Evolutionary conservation across 2,329 filamentous ascomycete genomes (phyloP).

Genomic region (Penicillium sp.): DNA sequence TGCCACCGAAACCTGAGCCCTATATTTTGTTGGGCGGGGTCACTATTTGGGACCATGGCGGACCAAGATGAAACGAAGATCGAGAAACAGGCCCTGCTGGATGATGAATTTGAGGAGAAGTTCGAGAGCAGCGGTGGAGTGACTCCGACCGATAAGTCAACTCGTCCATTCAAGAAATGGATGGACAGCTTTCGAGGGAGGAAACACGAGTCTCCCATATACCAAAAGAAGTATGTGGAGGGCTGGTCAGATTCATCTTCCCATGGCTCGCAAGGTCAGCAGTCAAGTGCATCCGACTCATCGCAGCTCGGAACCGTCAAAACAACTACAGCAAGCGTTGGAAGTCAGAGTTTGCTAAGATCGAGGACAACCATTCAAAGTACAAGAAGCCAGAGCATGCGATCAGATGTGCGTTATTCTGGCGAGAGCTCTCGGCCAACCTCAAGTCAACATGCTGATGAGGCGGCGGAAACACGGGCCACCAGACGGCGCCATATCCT

Average conservation of each 20-base stretch:
- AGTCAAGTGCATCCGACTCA: slow-evolving; percentile 67
- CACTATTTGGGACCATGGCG: slow-evolving; percentile 14
- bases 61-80: slow-evolving; percentile 2
- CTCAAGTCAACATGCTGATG: slow-evolving; percentile 57
- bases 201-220: slow-evolving; percentile 21
- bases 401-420: slow-evolving; percentile 65
- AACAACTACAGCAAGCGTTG: slow-evolving; percentile 75
- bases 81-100: slow-evolving; percentile 3
- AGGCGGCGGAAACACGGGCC: slow-evolving; percentile 68
- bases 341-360: slow-evolving; percentile 67
- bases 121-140: slow-evolving; percentile 10
- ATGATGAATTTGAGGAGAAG: slow-evolving; percentile 5
- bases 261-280: slow-evolving; percentile 29
- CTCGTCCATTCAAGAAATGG: slow-evolving; percentile 40
- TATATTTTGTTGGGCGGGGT: slow-evolving; percentile 3
- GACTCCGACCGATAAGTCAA: slow-evolving; percentile 9
- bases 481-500: slow-evolving; percentile 75
- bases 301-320: slow-evolving; percentile 78
- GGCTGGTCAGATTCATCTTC: slow-evolving; percentile 38
- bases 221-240: slow-evolving; percentile 33
- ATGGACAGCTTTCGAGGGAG: slow-evolving; percentile 38
- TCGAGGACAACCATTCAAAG: slow-evolving; percentile 61
- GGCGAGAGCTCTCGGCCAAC: slow-evolving; percentile 56
- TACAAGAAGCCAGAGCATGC: slow-evolving; percentile 53
- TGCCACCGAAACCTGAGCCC: slow-evolving; percentile 4